phyloP scores from a whole-genome alignment of 2,329 filamentous ascomycete species.

The Stenocarpella maydis region DNA sequence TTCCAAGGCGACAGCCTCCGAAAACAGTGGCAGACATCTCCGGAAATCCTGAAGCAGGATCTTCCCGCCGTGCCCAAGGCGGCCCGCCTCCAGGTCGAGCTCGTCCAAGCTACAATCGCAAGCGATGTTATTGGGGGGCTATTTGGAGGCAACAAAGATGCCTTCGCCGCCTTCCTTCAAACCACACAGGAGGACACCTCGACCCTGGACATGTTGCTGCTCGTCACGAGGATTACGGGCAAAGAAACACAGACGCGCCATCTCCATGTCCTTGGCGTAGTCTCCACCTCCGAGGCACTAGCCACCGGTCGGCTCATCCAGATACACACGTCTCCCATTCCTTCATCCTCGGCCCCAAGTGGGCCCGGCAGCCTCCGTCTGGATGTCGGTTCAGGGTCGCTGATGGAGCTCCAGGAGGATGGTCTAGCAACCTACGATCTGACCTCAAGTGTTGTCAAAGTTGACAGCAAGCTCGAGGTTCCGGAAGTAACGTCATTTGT shows the following conservation, averaged over 20 bases:
- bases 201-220: slow-evolving; percentile 61
- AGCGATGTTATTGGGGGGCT: slow-evolving; percentile 62
- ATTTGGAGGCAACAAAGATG: slow-evolving; percentile 62
- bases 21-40: slow-evolving; percentile 56
- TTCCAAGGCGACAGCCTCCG: slow-evolving; percentile 64
- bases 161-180: slow-evolving; percentile 60
- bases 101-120: slow-evolving; percentile 54
- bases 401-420: slow-evolving; percentile 66
- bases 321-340: slow-evolving; percentile 47
- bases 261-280: slow-evolving; percentile 46
- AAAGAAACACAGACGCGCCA: slow-evolving; percentile 41
- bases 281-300: slow-evolving; percentile 16
- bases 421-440: slow-evolving; percentile 70
- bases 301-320: slow-evolving; percentile 31
- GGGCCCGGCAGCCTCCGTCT: slow-evolving; percentile 54
- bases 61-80: slow-evolving; percentile 43
- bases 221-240: slow-evolving; percentile 54
- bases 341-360: slow-evolving; percentile 33
- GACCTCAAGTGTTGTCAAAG: slow-evolving; percentile 66
- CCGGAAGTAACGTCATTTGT: slow-evolving; percentile 68
- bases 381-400: slow-evolving; percentile 68
- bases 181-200: slow-evolving; percentile 52
- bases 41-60: slow-evolving; percentile 53
- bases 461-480: slow-evolving; percentile 62
- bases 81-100: slow-evolving; percentile 55